A percentile compares a stretch with the other conserved stretches of the same genome.
These are phyloP conservation scores for Dactylellina cionopaga DNA, from an alignment of 2,329 filamentous ascomycete species.

Conservation along the genomic window DNA sequence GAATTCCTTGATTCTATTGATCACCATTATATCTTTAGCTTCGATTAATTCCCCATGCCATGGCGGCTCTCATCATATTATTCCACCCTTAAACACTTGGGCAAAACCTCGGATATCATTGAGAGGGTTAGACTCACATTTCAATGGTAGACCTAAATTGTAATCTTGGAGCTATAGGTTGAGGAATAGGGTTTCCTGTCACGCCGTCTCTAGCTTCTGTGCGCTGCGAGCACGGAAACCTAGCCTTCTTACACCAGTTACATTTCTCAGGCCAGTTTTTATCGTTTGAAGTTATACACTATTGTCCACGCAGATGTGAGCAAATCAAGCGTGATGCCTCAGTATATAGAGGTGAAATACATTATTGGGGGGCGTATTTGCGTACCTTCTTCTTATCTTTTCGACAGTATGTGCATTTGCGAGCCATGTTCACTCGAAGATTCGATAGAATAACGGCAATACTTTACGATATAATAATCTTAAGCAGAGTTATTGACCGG, in stretches of 20 bases:
- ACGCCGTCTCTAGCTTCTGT: background rate
- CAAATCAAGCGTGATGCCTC: too few relatives aligned
- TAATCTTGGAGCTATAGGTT: background rate
- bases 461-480: too few relatives aligned
- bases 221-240: conserved; percentile 16
- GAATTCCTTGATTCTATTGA: conserved; percentile 15
- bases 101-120: too few relatives aligned
- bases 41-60: too few relatives aligned
- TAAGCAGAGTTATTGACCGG: too few relatives aligned
- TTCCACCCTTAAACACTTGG: too few relatives aligned
- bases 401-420: conserved; percentile 21
- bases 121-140: background rate
- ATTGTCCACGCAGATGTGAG: too few relatives aligned
- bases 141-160: background rate
- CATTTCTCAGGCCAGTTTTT: conserved; percentile 6
- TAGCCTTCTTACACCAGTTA: conserved; percentile 8
- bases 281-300: background rate
- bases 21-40: too few relatives aligned
- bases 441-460: too few relatives aligned
- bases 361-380: too few relatives aligned
- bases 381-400: conserved; percentile 29
- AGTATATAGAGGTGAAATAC: too few relatives aligned
- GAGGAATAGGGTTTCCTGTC: background rate
- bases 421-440: background rate
- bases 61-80: too few relatives aligned